Conservation (phyloP, 2,329 filamentous ascomycete genomes). For the Ceratocystis cacaofunesta region DNA sequence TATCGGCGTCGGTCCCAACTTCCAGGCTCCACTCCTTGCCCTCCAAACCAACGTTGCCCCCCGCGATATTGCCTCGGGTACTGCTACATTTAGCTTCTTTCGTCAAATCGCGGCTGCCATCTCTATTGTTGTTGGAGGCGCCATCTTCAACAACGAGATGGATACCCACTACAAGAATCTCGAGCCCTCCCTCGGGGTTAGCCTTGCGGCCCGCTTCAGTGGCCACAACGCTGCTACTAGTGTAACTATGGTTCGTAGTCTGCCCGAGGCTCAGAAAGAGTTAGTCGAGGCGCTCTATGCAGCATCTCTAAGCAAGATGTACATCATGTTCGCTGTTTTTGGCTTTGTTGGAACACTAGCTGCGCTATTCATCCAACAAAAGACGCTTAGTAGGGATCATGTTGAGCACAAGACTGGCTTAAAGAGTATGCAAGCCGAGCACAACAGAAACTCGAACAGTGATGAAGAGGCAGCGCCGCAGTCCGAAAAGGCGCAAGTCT, state of each 20-base stretch:
- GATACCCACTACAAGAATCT: slow-evolving; percentile 37
- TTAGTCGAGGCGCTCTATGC: slow-evolving; percentile 34
- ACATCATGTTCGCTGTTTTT: slow-evolving; percentile 39
- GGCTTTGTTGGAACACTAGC: slow-evolving; percentile 33
- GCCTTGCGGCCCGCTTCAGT: slow-evolving; percentile 37
- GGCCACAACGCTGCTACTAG: slow-evolving; percentile 47
- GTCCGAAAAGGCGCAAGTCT: neutral
- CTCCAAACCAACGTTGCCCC: slow-evolving; percentile 48
- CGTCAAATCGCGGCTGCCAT: slow-evolving; percentile 54
- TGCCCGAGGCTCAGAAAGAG: slow-evolving; percentile 32
- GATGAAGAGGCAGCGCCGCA: neutral
- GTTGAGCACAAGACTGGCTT: slow-evolving; percentile 45
- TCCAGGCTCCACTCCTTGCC: slow-evolving; percentile 54
- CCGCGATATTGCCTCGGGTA: slow-evolving; percentile 53
- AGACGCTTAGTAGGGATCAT: slow-evolving; percentile 39
- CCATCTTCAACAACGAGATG: slow-evolving; percentile 67
- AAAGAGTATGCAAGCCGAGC: slow-evolving; percentile 24
- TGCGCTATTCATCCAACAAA: slow-evolving; percentile 34
- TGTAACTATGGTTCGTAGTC: slow-evolving; percentile 38
- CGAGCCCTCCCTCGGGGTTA: slow-evolving; percentile 33
- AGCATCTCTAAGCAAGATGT: slow-evolving; percentile 39
- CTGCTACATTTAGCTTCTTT: slow-evolving; percentile 51
- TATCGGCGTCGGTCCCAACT: slow-evolving; percentile 51
- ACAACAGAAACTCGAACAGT: neutral
- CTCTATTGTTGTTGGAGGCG: slow-evolving; percentile 59